Base-by-base conservation (phyloP, 2,329 filamentous ascomycete genomes). In the Neopestalotiopsis sp. region DNA sequence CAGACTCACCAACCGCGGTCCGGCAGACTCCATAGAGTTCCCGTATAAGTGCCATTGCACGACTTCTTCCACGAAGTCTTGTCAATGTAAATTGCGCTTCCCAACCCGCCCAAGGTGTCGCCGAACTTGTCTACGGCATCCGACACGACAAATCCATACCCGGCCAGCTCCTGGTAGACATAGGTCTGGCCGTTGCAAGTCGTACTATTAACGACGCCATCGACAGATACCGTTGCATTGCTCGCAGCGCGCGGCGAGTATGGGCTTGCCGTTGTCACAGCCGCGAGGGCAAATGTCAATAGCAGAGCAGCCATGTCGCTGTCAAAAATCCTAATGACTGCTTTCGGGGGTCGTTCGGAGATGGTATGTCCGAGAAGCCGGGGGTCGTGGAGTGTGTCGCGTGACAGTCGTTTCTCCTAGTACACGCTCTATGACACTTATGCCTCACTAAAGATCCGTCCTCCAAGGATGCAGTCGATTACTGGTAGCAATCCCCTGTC, bases 31-130 rank as follows among this genome's bases (percentile, higher is more conserved):
- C 87, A 94, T 28, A 93, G 75, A 4, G 87, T 84, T 17, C 90
- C 91, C 2, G 84, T 83, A 75, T 93, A 94, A 5, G 77, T 83
- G 66, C 81, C 82, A 73, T 77, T 76, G n/a, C 80, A 83, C 4
- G 77, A 76, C 75, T 86, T 87, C 72, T 82, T 85, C 90, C 91
- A 94, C 9, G 85, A 84, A 42, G 78, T 80, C 38, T 65, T 69
- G 30, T 78, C 75, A 34, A 94, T 79, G n/a, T 89, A 87, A 73
- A 91, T 87, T 13, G 89, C 85, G 68, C 88, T 91, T 9, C 92
- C 92, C 65, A 92, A 83, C 1, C 90, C 89, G 49, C 89, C 90
- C 38, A 93, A 81, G 0, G 90, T 93, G 75, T 94, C 91, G 38
- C 90, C 90, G 72, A 86, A 90, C 75, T 90, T 90, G 79, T 94